phyloP scores from a whole-genome alignment of 148 eudicot genomes.

The Rhododendron mucronatum region DNA sequence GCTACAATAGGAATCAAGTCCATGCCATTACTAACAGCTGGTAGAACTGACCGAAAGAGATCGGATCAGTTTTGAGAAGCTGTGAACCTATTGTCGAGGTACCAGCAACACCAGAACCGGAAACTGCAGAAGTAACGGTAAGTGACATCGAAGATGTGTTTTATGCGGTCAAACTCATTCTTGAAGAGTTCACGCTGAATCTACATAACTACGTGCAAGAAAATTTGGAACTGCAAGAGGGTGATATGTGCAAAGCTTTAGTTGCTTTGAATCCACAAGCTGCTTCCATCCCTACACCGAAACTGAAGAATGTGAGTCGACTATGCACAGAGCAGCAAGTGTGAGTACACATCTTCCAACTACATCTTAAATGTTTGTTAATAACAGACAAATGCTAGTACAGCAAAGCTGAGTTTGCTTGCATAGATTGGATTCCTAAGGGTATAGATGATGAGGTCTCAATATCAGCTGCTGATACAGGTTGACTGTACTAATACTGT shows the following conservation, averaged over 20 bases:
- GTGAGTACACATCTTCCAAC: constrained; percentile 31
- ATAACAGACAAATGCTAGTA: not conserved
- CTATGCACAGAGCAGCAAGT: constrained; percentile 58
- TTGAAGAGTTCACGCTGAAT: constrained; percentile 39
- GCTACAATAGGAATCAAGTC: constrained; percentile 19
- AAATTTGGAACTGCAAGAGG: constrained; percentile 33
- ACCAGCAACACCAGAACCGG: constrained; percentile 48
- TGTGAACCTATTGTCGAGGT: constrained; percentile 60
- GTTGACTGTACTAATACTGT: not conserved
- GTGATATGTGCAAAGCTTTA: constrained; percentile 43
- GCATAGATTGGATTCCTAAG: not conserved
- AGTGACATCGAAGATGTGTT: constrained; percentile 49
- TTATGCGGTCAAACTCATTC: constrained; percentile 37
- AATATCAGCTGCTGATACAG: not conserved
- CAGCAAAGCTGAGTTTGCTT: not conserved
- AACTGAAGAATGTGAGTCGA: constrained; percentile 48
- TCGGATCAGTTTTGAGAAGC: constrained; percentile 9
- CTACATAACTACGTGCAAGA: constrained; percentile 34
- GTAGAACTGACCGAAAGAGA: constrained; percentile 12
- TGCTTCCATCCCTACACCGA: constrained; percentile 46
- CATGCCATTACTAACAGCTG: constrained; percentile 28
- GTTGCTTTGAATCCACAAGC: constrained; percentile 38
- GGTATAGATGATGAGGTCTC: not conserved
- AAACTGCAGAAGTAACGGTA: constrained; percentile 24
- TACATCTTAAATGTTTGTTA: not conserved